Base-by-base conservation (phyloP, 1,139 yeast species). In the Hemisphaericaspora xylofermentans region DNA sequence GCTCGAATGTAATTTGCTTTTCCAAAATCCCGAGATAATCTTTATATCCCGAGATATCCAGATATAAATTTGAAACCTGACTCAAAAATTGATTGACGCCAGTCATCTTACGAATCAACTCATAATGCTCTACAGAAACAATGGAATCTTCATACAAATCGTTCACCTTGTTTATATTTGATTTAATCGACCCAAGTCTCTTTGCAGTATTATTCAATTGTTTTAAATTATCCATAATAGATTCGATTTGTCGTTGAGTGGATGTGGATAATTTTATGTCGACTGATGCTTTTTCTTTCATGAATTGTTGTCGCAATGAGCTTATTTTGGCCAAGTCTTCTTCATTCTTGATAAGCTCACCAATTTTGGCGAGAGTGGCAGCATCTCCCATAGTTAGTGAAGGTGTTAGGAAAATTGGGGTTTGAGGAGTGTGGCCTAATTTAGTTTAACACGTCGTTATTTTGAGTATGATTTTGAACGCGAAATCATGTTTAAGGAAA, bases 221-320 rank as follows among this genome's bases (percentile, higher is more conserved):
- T 19, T 63, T 55, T 40, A 74, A 52, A 47, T 71, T 74, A 31
- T 62, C 51, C 51, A 72, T 62, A 6, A 82, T 71, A 7, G 77
- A 66, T 40, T 79, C 79, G 43, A 81, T 74, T 52, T 83, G 89
- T 3, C 70, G 62, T 52, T 78, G 78, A 3, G 87, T 80, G 33
- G 82, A 82, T 31, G 82, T 68, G 51, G 78, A 78, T 44, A 88
- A 68, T 56, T 85, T 86, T 42, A 79, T 69, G 51, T 88, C 95
- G n/a, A 86, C 65, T 1, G 85, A 75, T 0, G 84, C 74, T 57
- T 84, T 85, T 55, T 88, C 94, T 47, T 86, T 78, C 33, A 64
- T 53, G 42, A 88, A 71, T 51, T 82, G 87, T 48, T 76, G 82
- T 45, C 78, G 76, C 31, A 83, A 64, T 1, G 68, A 60, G 8